A percentile compares a stretch with the other conserved stretches of the same genome.
phyloP scores from a whole-genome alignment of 768 basidiomycete genomes.

The Daedalea quercina region DNA sequence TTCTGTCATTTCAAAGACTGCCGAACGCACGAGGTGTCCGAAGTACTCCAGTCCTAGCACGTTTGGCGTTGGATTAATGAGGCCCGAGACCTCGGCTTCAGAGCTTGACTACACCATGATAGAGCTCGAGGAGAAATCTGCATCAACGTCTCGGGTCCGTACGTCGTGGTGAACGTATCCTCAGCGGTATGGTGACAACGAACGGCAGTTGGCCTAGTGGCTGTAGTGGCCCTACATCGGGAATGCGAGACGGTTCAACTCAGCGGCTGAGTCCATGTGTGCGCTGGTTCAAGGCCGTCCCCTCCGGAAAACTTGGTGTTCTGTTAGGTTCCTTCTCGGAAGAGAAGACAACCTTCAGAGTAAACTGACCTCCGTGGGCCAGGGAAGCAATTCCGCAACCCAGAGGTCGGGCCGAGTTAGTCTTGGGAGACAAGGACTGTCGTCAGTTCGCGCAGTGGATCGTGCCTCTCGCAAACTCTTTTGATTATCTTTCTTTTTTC shows the following conservation, averaged over 20 bases:
- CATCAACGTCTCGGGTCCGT: no score
- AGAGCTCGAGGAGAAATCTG: no score
- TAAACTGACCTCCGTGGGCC: constrained; percentile 78
- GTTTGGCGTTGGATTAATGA: no score
- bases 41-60: no score
- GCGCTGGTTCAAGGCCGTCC: constrained; percentile 92
- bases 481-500: constrained; percentile 21
- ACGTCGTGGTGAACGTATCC: no score
- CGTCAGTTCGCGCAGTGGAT: constrained; percentile 75
- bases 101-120: no score
- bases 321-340: constrained; percentile 59
- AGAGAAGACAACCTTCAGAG: constrained; percentile 64
- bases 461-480: constrained; percentile 76
- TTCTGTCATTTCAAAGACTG: no score
- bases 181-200: no score
- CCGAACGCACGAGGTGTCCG: no score
- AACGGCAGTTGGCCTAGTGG: constrained; percentile 48
- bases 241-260: constrained; percentile 63
- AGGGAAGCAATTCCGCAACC: constrained; percentile 93
- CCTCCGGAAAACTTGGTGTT: constrained; percentile 93
- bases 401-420: constrained; percentile 84
- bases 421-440: constrained; percentile 84
- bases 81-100: no score
- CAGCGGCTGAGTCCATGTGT: constrained; percentile 56
- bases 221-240: constrained; percentile 78